phyloP scores from a whole-genome alignment of 352 stramenopile species.

The Phytophthora litchii region DNA sequence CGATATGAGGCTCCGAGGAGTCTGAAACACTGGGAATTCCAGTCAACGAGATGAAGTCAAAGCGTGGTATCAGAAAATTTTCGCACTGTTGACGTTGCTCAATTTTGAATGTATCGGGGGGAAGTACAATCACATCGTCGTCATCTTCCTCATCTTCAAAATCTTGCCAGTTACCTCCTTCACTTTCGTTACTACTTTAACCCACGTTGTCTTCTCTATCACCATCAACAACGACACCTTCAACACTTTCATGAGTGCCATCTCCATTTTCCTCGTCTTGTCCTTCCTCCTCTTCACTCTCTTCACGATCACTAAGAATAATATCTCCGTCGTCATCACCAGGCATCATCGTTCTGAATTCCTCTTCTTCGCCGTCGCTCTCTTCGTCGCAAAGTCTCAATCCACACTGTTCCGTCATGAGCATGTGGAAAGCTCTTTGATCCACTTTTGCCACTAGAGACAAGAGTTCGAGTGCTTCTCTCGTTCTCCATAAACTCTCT shows the following conservation, averaged over 20 bases:
- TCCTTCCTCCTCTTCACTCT: slow-evolving; percentile 10
- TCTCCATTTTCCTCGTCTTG: slow-evolving; percentile 2
- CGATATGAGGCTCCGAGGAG: background rate
- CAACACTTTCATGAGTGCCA: too few species aligned
- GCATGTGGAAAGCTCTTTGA: slow-evolving; percentile 17
- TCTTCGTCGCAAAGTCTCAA: slow-evolving; percentile 14
- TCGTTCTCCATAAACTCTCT: slow-evolving; percentile 4
- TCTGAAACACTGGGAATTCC: background rate
- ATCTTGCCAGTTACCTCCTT: too few species aligned
- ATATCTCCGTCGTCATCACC: slow-evolving; percentile 10
- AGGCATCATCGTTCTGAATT: slow-evolving; percentile 7
- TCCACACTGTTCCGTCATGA: slow-evolving; percentile 18
- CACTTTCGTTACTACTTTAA: too few species aligned
- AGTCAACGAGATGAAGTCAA: slow-evolving; percentile 15
- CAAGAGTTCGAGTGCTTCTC: slow-evolving; percentile 20
- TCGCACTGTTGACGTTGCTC: slow-evolving; percentile 3
- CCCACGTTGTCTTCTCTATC: too few species aligned
- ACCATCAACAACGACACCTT: too few species aligned
- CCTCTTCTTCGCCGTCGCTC: slow-evolving; percentile 19
- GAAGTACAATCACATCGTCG: slow-evolving; percentile 14
- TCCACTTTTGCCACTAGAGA: slow-evolving; percentile 20
- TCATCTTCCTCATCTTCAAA: slow-evolving; percentile 1
- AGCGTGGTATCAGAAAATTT: slow-evolving; percentile 10
- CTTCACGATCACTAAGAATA: slow-evolving; percentile 5
- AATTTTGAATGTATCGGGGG: slow-evolving; percentile 5